phyloP scores from a whole-genome alignment of 1,139 yeast species.

The Candida tropicalis region DNA sequence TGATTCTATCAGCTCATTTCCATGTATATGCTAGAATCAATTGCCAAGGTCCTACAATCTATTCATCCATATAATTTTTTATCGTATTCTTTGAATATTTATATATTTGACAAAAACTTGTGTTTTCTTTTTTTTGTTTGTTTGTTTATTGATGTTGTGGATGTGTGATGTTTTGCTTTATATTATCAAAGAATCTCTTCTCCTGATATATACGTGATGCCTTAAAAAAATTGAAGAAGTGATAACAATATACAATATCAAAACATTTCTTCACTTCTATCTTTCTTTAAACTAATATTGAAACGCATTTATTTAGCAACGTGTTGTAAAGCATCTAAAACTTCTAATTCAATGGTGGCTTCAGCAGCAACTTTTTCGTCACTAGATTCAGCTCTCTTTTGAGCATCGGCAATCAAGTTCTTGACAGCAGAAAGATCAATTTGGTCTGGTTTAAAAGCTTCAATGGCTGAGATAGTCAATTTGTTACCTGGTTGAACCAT shows the following conservation, averaged over 20 bases:
- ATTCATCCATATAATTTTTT: not conserved
- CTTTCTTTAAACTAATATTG: not conserved
- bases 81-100: constrained; percentile 3
- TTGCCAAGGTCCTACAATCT: constrained; percentile 2
- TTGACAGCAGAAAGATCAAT: constrained; percentile 83
- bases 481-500: constrained; percentile 95
- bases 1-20: too few species aligned
- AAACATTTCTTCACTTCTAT: not conserved
- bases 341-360: constrained; percentile 95
- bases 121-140: not conserved
- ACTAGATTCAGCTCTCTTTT: constrained; percentile 82
- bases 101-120: constrained; percentile 1
- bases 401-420: constrained; percentile 88
- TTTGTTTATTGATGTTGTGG: not conserved
- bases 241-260: not conserved
- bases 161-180: not conserved
- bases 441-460: constrained; percentile 91
- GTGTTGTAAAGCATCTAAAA: constrained; percentile 88
- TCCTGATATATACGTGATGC: not conserved
- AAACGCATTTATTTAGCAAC: constrained; percentile 67
- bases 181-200: not conserved
- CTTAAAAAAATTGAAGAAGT: not conserved
- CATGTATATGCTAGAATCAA: too few species aligned
- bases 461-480: constrained; percentile 90
- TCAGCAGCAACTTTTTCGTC: constrained; percentile 91